Base-by-base conservation (phyloP, 192 early-diverging fungal genomes). In the Rhizophlyctis rosea region DNA sequence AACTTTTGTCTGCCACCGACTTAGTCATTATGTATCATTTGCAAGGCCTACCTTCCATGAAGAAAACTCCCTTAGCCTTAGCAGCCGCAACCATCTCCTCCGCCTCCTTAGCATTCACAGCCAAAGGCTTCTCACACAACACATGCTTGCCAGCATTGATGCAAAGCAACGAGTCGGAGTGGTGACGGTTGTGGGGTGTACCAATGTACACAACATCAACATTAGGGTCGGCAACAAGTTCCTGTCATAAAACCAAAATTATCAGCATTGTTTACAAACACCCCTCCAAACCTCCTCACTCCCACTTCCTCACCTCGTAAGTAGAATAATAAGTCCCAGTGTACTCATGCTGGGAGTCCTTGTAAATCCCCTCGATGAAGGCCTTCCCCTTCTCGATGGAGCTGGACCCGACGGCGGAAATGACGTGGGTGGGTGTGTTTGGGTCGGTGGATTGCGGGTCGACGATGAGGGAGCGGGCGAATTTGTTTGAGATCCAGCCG, bases 151-250 rank as follows among this genome's bases (percentile, higher is more conserved):
- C 76, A 13, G 78, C 75, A 61, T 57, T 27, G 25, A 82, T 69
- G 4, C 80, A 76, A 34, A 72, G 68, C 32, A 72, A 51, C 4
- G 80, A 58, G 77, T 75, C 77, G 50, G 73, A 59, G 30, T 59
- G 71, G 54, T 86, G 83, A 14, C 82, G 65, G 9, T 69, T 65
- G 35, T 81, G 82, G 3, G 83, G 83, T 2, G 74, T 36, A 23
- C 81, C 81, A 54, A 83, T 86, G 62, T 84, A 85, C 13, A 86
- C 78, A 18, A 69, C 78, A 33, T 85, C 82, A 31, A 85, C 69
- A 23, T 49, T 55, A 30, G 74, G 69, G 34, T 74, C 70, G 7
- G 39, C 39, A 13, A 44, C 39, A 7, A 44, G 39, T 18, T 7
- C 39, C 39, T 44, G n/a, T n/a, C n/a, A n/a, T n/a, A n/a, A n/a